phyloP scores from a whole-genome alignment of 2,329 filamentous ascomycete genomes.

The Leptographium radiaticola region DNA sequence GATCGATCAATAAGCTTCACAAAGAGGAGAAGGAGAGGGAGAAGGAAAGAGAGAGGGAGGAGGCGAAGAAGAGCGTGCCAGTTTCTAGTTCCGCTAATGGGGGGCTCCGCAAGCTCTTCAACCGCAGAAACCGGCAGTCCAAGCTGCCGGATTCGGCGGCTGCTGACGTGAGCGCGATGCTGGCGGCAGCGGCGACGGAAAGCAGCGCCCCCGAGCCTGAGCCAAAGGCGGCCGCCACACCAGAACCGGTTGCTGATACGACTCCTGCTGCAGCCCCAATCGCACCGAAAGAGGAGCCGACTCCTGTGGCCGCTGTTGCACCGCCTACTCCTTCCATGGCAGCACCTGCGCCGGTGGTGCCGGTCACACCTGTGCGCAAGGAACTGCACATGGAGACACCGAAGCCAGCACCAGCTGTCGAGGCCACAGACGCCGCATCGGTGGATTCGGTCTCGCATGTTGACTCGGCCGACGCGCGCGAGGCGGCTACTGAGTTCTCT shows the following conservation, averaged over 20 bases:
- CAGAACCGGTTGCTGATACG: neutral
- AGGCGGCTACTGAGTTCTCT: constrained; percentile 47
- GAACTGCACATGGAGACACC: constrained; percentile 5
- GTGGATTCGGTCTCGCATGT: constrained; percentile 41
- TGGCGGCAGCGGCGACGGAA: constrained; percentile 21
- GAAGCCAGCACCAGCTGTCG: constrained; percentile 14
- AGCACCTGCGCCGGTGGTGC: neutral
- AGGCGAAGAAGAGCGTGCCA: constrained; percentile 12
- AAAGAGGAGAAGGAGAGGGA: constrained; percentile 34
- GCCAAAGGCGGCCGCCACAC: neutral
- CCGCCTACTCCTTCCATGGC: constrained; percentile 6
- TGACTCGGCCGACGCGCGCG: constrained; percentile 42
- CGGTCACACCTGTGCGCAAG: constrained; percentile 3
- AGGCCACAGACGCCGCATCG: constrained; percentile 30
- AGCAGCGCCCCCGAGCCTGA: neutral
- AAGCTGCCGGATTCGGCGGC: constrained; percentile 42
- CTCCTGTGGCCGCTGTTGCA: constrained; percentile 11
- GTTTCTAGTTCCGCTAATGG: constrained; percentile 14
- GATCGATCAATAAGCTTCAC: constrained; percentile 39
- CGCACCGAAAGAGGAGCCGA: neutral
- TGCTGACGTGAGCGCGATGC: constrained; percentile 37
- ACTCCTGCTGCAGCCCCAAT: neutral
- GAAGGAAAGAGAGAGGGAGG: constrained; percentile 13
- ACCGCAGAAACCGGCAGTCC: constrained; percentile 46
- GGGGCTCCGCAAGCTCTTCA: constrained; percentile 53